Evolutionary conservation across 2,329 filamentous ascomycete genomes (phyloP).

Genomic region (Sordariomycetes sp.): DNA sequence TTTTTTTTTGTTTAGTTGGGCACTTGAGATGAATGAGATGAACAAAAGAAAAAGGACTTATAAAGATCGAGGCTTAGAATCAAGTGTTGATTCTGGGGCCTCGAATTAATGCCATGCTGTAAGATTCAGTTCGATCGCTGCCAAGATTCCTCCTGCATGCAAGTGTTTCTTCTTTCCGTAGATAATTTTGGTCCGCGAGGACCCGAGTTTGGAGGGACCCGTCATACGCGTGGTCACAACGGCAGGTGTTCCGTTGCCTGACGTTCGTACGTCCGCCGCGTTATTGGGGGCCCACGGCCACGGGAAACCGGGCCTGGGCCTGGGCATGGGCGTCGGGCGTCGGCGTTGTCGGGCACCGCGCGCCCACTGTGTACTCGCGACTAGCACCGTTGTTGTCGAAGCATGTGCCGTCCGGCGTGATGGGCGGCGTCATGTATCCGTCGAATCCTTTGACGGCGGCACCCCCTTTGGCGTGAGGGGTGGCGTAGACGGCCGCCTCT

Average conservation of each 20-base stretch:
- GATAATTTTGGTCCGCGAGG: neutral
- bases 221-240: neutral
- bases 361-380: slow-evolving; percentile 35
- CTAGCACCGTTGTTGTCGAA: slow-evolving; percentile 31
- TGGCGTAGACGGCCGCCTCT: slow-evolving; percentile 53
- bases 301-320: slow-evolving; percentile 15
- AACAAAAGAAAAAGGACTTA: slow-evolving; percentile 12
- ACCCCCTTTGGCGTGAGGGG: slow-evolving; percentile 54
- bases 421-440: slow-evolving; percentile 74
- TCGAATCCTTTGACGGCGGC: slow-evolving; percentile 47
- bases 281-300: slow-evolving; percentile 7
- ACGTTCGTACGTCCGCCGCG: neutral
- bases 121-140: slow-evolving; percentile 16
- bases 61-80: slow-evolving; percentile 4
- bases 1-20: slow-evolving; percentile 17
- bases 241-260: neutral
- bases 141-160: slow-evolving; percentile 18
- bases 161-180: slow-evolving; percentile 7
- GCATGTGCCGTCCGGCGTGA: slow-evolving; percentile 60
- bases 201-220: neutral
- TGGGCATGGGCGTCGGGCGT: slow-evolving; percentile 31
- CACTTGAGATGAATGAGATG: slow-evolving; percentile 11
- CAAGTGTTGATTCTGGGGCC: slow-evolving; percentile 7
- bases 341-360: slow-evolving; percentile 49
- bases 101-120: slow-evolving; percentile 25